phyloP scores from a whole-genome alignment of 2,329 filamentous ascomycete genomes.

The Chaetomium strumarium region DNA sequence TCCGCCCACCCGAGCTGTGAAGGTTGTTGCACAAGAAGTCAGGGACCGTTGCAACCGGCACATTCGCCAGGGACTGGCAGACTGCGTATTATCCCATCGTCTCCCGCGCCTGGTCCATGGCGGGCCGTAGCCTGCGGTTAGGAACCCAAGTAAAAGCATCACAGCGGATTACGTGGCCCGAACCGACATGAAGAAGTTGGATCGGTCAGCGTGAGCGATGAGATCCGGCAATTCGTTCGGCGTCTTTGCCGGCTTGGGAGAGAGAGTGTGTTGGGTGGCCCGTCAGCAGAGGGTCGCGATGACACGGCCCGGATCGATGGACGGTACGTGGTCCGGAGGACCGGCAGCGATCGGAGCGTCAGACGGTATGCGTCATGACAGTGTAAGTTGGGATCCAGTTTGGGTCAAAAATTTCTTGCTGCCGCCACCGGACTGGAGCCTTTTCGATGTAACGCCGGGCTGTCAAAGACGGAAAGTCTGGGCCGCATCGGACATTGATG shows the following conservation, averaged over 20 bases:
- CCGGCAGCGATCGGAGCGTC: too few species aligned
- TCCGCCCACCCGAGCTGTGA: not conserved
- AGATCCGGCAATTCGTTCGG: not conserved
- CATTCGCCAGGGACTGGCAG: not conserved
- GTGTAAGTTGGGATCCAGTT: not conserved
- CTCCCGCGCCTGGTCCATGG: not conserved
- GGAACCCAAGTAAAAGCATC: too few species aligned
- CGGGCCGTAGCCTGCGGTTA: not conserved
- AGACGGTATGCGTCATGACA: not conserved
- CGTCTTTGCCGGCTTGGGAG: not conserved
- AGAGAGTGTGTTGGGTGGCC: not conserved
- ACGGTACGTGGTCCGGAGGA: too few species aligned
- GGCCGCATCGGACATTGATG: not conserved
- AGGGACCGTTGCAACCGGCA: not conserved
- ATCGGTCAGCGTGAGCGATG: not conserved
- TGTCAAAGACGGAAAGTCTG: not conserved
- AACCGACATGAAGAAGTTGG: too few species aligned
- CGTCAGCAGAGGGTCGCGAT: not conserved
- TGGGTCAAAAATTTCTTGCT: not conserved
- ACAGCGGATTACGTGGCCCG: too few species aligned
- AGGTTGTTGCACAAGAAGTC: not conserved
- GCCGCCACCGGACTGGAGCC: not conserved
- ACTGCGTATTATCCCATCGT: not conserved
- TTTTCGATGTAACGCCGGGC: slow-evolving; percentile 5
- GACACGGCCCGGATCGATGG: not conserved